These are phyloP conservation scores for Sporothrix brunneoviolacea DNA, from an alignment of 2,329 filamentous ascomycete genomes.

Conservation along the genomic window DNA sequence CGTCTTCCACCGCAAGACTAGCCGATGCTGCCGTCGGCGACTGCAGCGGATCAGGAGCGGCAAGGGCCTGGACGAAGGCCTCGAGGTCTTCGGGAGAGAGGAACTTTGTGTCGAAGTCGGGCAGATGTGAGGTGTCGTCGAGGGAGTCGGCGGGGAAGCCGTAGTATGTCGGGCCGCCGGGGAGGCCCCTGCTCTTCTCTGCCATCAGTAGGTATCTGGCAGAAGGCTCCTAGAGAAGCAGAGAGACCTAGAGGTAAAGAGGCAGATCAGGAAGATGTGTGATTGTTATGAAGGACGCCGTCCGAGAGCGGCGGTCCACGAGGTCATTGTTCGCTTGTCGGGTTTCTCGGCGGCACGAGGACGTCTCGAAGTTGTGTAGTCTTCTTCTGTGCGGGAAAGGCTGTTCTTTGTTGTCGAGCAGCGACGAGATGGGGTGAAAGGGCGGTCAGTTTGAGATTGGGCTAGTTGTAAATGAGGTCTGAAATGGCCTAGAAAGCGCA, in stretches of 20 bases:
- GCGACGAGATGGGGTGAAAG: too few relatives aligned
- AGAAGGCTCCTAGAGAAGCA: too few relatives aligned
- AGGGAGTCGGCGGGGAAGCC: constrained; percentile 52
- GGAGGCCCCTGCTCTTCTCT: constrained; percentile 3
- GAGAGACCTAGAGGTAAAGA: too few relatives aligned
- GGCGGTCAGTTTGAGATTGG: too few relatives aligned
- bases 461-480: too few relatives aligned
- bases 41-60: constrained; percentile 70
- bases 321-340: not conserved
- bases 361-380: not conserved
- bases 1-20: constrained; percentile 35
- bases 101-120: constrained; percentile 77
- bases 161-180: constrained; percentile 28
- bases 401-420: too few relatives aligned
- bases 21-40: constrained; percentile 36
- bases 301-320: not conserved
- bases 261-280: too few relatives aligned
- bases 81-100: constrained; percentile 63
- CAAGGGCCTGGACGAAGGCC: constrained; percentile 73
- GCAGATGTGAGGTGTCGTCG: constrained; percentile 65
- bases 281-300: not conserved
- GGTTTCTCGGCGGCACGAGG: not conserved
- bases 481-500: not conserved
- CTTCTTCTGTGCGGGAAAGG: not conserved
- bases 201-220: constrained; percentile 1